These are phyloP conservation scores for Phytophthora brassicae DNA, from an alignment of 352 stramenopile genomes.

Conservation along the genomic window DNA sequence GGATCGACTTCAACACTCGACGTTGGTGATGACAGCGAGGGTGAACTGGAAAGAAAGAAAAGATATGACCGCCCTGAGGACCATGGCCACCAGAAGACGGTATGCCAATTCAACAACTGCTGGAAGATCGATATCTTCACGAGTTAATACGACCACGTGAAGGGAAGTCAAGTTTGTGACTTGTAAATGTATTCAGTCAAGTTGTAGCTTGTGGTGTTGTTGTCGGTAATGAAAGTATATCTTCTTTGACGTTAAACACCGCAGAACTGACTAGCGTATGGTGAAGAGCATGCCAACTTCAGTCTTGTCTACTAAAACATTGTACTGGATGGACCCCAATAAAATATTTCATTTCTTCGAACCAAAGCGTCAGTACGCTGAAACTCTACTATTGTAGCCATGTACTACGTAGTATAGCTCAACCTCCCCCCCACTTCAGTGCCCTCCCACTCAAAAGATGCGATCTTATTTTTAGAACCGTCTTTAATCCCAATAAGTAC, in stretches of 20 bases:
- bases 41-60: not conserved
- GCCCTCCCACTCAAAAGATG: not conserved
- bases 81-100: conserved; percentile 3
- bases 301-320: too few species aligned
- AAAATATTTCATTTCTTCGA: too few species aligned
- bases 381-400: not conserved
- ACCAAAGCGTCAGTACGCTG: not conserved
- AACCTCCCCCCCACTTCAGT: not conserved
- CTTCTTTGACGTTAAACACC: too few species aligned
- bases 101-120: conserved; percentile 14
- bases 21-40: conserved; percentile 6
- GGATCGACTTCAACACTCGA: not conserved
- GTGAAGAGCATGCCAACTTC: too few species aligned
- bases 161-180: not conserved
- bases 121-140: conserved; percentile 15
- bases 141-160: not conserved
- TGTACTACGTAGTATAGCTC: too few species aligned
- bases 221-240: too few species aligned
- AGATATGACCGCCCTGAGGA: not conserved
- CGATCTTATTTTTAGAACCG: conserved; percentile 1
- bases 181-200: too few species aligned
- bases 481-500: not conserved
- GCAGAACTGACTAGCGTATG: too few species aligned
- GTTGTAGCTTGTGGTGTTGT: too few species aligned
- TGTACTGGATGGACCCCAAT: too few species aligned